Evolutionary conservation across 768 basidiomycete species (phyloP), one percentile per base, ranked within the genome.

Genomic region (Dendrothele bispora): DNA sequence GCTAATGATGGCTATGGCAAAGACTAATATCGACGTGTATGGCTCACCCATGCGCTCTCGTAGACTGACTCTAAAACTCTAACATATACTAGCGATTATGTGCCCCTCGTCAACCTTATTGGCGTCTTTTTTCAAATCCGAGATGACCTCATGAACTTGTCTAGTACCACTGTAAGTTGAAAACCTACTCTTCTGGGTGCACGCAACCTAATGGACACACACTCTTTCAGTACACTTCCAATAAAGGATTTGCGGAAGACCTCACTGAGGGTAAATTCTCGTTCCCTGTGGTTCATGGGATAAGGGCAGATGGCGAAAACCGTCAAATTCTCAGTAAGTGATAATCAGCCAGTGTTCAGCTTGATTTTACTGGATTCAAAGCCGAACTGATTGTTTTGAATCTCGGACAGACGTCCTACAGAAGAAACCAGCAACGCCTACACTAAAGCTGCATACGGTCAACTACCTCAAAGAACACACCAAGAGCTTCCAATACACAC

Each of bases 231-330:
- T 98, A 98, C 60, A 72, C 83, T 2, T 78, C 80, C 34, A 89
- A 86, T 60, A 91, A 91, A 62, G 88, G 88, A 2, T 95, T 91
- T 62, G 90, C 89, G 0, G 95, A 98, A 65, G 95, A 98, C 61
- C 74, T 98, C 12, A 87, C 91, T 0, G 95, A 98, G 68, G 95
- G 95, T 5, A 98, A 98, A 65, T 98, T 98, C 72, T 95, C 91
- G 3, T 98, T 98, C 68, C 95, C 94, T 0, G 75, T 98, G 28
- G 85, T 98, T 1, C 95, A 98, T 63, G 85, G 88, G 14, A 85
- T 98, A 36, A 83, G 87, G 24, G 79, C 88, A 4, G 83, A 93
- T 61, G 73, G 71, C 10, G 77, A 83, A 1, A 92, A 91, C 65
- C 77, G 82, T 27, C 86, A 86, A 63, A 77, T 98, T 27, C 73